Percentiles rank a stretch among this genome's conserved stretches.
Conservation (phyloP, 768 basidiomycete genomes). For the Lactifluus pinguis region DNA sequence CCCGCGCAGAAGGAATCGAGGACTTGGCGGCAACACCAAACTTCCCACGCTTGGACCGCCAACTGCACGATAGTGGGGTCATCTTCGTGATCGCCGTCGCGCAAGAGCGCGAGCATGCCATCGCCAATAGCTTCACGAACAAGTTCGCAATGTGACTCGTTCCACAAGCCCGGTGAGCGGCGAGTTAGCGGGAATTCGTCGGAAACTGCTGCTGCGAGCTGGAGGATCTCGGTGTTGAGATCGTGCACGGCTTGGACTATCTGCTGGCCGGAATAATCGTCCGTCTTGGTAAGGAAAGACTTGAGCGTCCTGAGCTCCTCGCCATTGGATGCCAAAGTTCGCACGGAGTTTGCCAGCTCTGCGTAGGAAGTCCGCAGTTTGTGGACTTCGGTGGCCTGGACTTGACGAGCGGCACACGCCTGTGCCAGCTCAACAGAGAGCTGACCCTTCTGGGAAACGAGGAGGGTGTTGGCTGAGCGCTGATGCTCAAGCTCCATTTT, state of each 20-base stretch:
- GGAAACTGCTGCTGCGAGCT: constrained; percentile 27
- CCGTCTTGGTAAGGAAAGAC: constrained; percentile 30
- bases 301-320: constrained; percentile 28
- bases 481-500: constrained; percentile 19
- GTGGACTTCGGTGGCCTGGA: constrained; percentile 14
- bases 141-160: constrained; percentile 24
- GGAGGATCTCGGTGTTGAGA: constrained; percentile 29
- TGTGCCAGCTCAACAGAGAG: constrained; percentile 16
- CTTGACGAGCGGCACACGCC: constrained; percentile 3
- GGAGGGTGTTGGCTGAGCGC: constrained; percentile 13
- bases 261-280: constrained; percentile 29
- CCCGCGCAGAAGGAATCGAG: constrained; percentile 29
- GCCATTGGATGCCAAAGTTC: constrained; percentile 17
- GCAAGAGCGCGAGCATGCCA: constrained; percentile 25
- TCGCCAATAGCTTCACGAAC: constrained; percentile 24
- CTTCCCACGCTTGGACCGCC: constrained; percentile 32
- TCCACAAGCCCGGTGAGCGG: constrained; percentile 18
- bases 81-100: constrained; percentile 23
- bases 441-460: constrained; percentile 18
- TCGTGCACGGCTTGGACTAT: constrained; percentile 28
- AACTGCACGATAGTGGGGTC: constrained; percentile 31
- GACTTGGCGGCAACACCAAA: constrained; percentile 26
- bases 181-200: constrained; percentile 26
- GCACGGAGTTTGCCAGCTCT: constrained; percentile 21
- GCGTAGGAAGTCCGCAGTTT: constrained; percentile 22